Evolutionary conservation across 31 red algal species (phyloP).

Genomic region (Endocladia muricata): DNA sequence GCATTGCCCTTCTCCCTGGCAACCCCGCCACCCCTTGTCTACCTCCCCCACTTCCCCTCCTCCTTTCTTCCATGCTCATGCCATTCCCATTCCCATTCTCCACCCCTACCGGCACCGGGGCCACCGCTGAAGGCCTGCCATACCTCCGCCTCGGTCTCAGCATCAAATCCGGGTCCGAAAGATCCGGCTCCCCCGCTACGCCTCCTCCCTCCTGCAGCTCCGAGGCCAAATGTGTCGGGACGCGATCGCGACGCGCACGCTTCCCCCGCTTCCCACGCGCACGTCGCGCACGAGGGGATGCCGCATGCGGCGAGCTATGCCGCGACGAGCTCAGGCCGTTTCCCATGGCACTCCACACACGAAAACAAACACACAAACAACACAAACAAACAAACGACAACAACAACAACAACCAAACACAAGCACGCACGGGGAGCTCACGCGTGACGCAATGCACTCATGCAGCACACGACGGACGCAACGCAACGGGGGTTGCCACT

Average conservation of each 20-base stretch:
- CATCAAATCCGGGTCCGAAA: background rate
- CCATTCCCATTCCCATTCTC: background rate
- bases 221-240: background rate
- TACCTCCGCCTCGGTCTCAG: background rate
- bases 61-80: background rate
- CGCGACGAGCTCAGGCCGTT: conserved; percentile 1
- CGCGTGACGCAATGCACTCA: too few relatives aligned
- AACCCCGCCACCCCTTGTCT: background rate
- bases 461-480: too few relatives aligned
- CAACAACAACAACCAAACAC: too few relatives aligned
- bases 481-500: too few relatives aligned
- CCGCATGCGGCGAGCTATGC: background rate
- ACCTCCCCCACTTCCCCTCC: background rate
- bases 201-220: background rate
- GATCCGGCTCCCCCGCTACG: background rate
- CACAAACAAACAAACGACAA: too few relatives aligned
- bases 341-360: background rate
- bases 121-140: background rate
- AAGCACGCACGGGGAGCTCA: too few relatives aligned
- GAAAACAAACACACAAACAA: too few relatives aligned
- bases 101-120: conserved; percentile 1
- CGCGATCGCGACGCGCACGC: background rate
- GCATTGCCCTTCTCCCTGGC: background rate
- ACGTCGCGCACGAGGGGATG: background rate
- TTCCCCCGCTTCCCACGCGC: background rate